Evolutionary conservation across 345 rosid species (phyloP), one percentile per base, ranked within the genome.

Genomic region (Syzygium aqueum): DNA sequence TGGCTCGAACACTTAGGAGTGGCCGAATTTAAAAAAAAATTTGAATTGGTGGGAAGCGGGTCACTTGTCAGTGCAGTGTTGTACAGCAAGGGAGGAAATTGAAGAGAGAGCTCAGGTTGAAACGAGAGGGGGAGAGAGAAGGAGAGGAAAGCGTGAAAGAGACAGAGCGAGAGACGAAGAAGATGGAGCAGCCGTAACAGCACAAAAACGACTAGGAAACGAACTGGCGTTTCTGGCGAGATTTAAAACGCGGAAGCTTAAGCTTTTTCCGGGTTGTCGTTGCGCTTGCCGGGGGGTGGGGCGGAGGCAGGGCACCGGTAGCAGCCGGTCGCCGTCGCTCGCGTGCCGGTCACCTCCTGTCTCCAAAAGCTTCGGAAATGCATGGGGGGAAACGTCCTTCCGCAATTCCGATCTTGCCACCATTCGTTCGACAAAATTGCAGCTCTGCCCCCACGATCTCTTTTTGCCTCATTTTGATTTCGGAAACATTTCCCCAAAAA

Each of bases 321-420:
- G 46, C 86, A 65, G 86, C 90, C 93, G 87, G 95, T 92, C 77
- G 53, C 53, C 3, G 3, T 85, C 14, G 86, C 73, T 83, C 78
- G 14, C 87, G 90, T 91, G 94, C 89, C 89, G 87, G 91, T 93
- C 77, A 23, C 52, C 22, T 85, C 52, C 28, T 1, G 57, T 25
- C 6, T 2, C 28, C 49, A 10, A n/a, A n/a, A 23, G 1, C 53
- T 85, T 77, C 84, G 56, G 51, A 30, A 37, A 59, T 40, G 53
- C 30, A 63, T 6, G 54, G 53, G 54, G 53, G 19, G 25, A 15
- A 40, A n/a, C 17, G 21, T 46, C 13, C 5, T 16, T 3, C 11
- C 25, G 19, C 21, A 50, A 46, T 56, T 19, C 59, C 82, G 5
- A 53, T 86, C 33, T 27, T 77, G 54, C 63, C 59, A 50, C 53